phyloP scores from a whole-genome alignment of 2,329 filamentous ascomycete species.

The Aspergillus texensis region DNA sequence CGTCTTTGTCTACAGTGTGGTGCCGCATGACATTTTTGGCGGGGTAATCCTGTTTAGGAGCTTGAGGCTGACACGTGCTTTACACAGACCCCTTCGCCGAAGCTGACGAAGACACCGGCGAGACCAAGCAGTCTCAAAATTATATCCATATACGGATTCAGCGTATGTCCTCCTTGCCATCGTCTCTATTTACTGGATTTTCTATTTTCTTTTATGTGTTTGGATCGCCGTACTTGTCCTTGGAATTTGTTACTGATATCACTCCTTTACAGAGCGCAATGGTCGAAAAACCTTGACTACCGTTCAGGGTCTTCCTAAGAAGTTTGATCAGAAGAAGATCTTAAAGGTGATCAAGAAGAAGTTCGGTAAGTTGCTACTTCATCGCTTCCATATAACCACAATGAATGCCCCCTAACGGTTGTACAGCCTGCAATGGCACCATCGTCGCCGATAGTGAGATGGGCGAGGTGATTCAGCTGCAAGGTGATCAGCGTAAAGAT shows the following conservation, averaged over 20 bases:
- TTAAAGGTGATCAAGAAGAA: constrained; percentile 99
- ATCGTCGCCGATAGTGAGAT: constrained; percentile 95
- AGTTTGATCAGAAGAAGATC: constrained; percentile 99
- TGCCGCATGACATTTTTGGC: constrained; percentile 26
- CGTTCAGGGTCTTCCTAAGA: constrained; percentile 97
- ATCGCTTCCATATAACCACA: not conserved
- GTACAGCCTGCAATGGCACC: constrained; percentile 96
- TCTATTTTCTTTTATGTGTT: not conserved
- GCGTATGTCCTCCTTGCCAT: constrained; percentile 64
- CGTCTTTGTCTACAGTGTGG: not conserved
- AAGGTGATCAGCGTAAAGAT: constrained; percentile 99
- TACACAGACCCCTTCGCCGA: constrained; percentile 98
- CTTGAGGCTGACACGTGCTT: constrained; percentile 36
- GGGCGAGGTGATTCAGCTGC: constrained; percentile 99
- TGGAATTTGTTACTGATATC: constrained; percentile 23
- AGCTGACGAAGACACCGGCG: constrained; percentile 98
- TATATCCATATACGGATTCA: constrained; percentile 99
- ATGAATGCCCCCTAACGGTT: constrained; percentile 21
- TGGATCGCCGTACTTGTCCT: constrained; percentile 11
- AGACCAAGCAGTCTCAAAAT: constrained; percentile 92
- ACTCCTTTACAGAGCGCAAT: constrained; percentile 79
- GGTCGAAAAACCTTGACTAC: constrained; percentile 99
- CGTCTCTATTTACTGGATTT: not conserved
- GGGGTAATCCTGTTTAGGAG: constrained; percentile 39
- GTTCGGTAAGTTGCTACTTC: constrained; percentile 66